phyloP scores from a whole-genome alignment of 192 early-diverging fungal genomes.

The Chytriomyces sp. region DNA sequence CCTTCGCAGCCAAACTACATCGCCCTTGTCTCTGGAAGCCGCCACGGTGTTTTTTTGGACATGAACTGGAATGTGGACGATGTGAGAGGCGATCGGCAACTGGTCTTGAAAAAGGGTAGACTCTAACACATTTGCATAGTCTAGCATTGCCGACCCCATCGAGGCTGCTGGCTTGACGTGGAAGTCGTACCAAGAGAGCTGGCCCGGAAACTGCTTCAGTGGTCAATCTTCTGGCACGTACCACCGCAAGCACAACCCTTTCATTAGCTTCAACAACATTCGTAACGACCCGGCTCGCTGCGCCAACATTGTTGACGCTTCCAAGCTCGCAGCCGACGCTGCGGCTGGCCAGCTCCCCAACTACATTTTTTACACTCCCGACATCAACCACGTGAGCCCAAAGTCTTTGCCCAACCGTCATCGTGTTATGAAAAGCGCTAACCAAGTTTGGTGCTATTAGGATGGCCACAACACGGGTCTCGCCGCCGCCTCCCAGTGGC shows the following conservation, averaged over 20 bases:
- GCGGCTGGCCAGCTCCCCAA: slow-evolving; percentile 51
- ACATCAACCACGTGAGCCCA: slow-evolving; percentile 55
- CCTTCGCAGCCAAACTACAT: slow-evolving; percentile 79
- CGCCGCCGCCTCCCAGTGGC: slow-evolving; percentile 44
- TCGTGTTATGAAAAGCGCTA: too few relatives aligned
- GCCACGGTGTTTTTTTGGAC: slow-evolving; percentile 51
- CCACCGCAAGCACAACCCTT: slow-evolving; percentile 76
- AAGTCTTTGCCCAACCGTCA: too few relatives aligned
- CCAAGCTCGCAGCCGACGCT: slow-evolving; percentile 59
- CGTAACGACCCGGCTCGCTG: slow-evolving; percentile 56
- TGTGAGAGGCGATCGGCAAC: not conserved
- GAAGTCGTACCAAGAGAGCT: slow-evolving; percentile 66
- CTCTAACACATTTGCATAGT: not conserved
- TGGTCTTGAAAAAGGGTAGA: not conserved
- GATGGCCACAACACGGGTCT: slow-evolving; percentile 43
- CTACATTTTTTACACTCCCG: slow-evolving; percentile 67
- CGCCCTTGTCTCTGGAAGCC: slow-evolving; percentile 54
- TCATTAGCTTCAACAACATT: slow-evolving; percentile 60
- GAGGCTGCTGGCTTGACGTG: slow-evolving; percentile 60
- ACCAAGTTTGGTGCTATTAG: too few relatives aligned
- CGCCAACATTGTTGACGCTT: slow-evolving; percentile 61
- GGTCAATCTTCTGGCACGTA: slow-evolving; percentile 42
- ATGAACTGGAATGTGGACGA: slow-evolving; percentile 43
- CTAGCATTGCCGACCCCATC: slow-evolving; percentile 51
- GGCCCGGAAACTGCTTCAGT: slow-evolving; percentile 55